Base-by-base conservation (phyloP, 768 basidiomycete genomes). In the Leucosporidium creatinivorum region DNA sequence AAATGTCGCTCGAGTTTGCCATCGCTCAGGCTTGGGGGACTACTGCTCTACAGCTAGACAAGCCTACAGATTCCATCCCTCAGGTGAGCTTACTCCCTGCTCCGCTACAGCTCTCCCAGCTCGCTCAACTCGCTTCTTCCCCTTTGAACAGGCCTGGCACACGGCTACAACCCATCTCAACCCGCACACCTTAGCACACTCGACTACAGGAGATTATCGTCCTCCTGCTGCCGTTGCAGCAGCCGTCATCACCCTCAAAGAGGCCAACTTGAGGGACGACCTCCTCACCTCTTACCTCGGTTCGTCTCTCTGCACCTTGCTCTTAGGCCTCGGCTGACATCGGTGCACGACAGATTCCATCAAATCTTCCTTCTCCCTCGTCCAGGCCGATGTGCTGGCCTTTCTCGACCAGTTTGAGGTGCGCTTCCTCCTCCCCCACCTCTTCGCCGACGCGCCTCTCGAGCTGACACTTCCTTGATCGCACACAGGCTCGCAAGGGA, bases 341-440 rank as follows among this genome's bases (percentile, higher is more conserved):
- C 0, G 25, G 4, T 23, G 18, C 30, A 44, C 39, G 5, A 26
- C 60, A 69, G 68, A 60, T 10, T 31, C 30, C 0, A 23, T 69
- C 3, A 50, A 61, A 4, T 2, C 21, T 0, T 33, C 50, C 10
- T 74, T 74, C 48, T 6, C 36, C 3, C 51, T 65, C 48, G 47
- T 74, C 23, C 55, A 57, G n/a, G 19, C 23, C 9, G 61, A 60
- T 6, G 23, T 73, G 10, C 17, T 44, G 3, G 25, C 13, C 9
- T 48, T 26, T 48, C 55, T 73, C 48, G 56, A 65, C 13, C 50
- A 47, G n/a, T 63, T 56, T 52, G 66, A 71, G 52, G 69, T 67
- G n/a, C 31, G 51, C 56, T 57, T 2, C 2, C 51, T 52, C n/a
- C 2, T 19, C 44, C 33, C 52, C 18, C 48, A 4, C 28, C 39